phyloP scores from a whole-genome alignment of 2,329 filamentous ascomycete genomes.

The Diplodia corticola region DNA sequence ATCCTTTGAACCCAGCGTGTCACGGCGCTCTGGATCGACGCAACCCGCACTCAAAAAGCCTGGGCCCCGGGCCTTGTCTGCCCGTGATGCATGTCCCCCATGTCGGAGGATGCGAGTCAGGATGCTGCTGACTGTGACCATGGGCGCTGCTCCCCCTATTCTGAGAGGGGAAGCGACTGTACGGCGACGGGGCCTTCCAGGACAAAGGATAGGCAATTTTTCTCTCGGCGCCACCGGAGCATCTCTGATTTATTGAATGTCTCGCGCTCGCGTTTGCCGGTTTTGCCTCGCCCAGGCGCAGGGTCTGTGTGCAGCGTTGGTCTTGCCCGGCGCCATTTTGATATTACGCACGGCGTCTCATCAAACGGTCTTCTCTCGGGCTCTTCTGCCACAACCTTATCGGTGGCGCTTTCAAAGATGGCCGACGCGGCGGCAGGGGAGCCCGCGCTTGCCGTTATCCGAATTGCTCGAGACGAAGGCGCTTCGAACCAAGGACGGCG shows the following conservation, averaged over 20 bases:
- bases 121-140: not conserved
- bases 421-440: not conserved
- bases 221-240: conserved; percentile 10
- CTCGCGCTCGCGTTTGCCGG: conserved; percentile 15
- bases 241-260: conserved; percentile 6
- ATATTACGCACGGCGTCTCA: conserved; percentile 4
- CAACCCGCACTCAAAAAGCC: not conserved
- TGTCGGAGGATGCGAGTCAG: conserved; percentile 4
- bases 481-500: too few relatives aligned
- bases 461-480: not conserved
- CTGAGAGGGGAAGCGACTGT: conserved; percentile 8
- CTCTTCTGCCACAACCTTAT: not conserved
- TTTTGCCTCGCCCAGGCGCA: not conserved
- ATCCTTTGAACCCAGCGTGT: conserved; percentile 21
- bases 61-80: not conserved
- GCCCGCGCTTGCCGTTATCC: not conserved
- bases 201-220: conserved; percentile 13
- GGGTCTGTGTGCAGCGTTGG: not conserved
- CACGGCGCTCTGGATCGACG: conserved; percentile 17
- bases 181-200: conserved; percentile 10
- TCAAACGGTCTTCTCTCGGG: not conserved
- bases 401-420: too few relatives aligned
- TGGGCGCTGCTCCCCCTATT: conserved; percentile 8
- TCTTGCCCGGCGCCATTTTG: not conserved
- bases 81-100: not conserved